Base-by-base conservation (phyloP, 805 yeast genomes). In the Scheffersomyces ergatensis region DNA sequence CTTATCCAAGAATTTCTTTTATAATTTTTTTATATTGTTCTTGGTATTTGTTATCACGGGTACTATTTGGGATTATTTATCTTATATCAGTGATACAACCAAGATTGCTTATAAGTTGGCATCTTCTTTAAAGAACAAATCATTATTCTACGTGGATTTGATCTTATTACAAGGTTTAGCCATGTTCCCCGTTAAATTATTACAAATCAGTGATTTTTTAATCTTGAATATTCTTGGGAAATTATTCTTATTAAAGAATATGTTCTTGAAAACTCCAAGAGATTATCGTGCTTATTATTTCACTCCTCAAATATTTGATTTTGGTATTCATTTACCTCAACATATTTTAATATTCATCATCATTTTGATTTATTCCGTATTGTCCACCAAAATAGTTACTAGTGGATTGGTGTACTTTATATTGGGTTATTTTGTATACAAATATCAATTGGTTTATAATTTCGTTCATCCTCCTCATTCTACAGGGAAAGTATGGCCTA, bases 121-220 rank as follows among this genome's bases (percentile, higher is more conserved):
- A 0, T 78, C 82, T 19, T 85, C 96, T 0, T 72, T 92, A 44
- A 76, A 83, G 49, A 85, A 84, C 34, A 75, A 89, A 48, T 83
- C 97, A 0, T 66, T 87, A 39, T 92, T 92, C 59, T 92, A 93
- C 64, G 96, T 89, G 32, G 97, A 92, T 65, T 76, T 93, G 57
- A 70, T 86, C 31, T 75, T 86, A 23, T 66, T 86, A 44, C 93
- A 86, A 62, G 93, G 93, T 4, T 62, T 92, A 33, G 97, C 97
- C 7, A 83, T 92, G 74, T 83, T 86, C 61, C 98, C 98, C 0
- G 85, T 88, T 62, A 84, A 89, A 51, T 66, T 92, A n/a, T 63
- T 93, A 34, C 84, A 80, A 53, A 60, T 75, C 31, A 80, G 82
- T 15, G 83, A 79, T 54, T 63, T 79, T 26, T 63, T 70, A 4